Base-by-base conservation (phyloP, 768 basidiomycete species). In the Leccinellum rugosiceps region DNA sequence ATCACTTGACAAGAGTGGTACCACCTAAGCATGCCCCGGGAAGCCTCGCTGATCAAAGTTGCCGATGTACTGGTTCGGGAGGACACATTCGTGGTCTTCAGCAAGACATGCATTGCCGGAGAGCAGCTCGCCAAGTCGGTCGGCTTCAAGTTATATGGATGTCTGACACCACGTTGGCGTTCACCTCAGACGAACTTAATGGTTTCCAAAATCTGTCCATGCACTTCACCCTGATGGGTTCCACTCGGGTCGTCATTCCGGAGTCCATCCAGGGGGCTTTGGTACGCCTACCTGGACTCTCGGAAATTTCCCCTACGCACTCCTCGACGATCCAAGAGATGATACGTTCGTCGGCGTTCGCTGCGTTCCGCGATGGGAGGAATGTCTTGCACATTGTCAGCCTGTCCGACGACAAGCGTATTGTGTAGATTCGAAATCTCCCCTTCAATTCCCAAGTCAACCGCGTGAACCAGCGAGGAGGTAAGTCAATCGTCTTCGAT, bases 1-100 rank as follows among this genome's bases (percentile, higher is more conserved):
- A 62, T 90, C n/a, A 79, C 78, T 1, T 92, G 84, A 83, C 74
- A 83, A 45, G 77, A 85, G 58, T 89, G 88, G 89, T 78, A 70
- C 58, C 86, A 86, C 52, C 85, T 85, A 0, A 78, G 84, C 58
- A 85, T 86, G 85, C 83, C 88, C 13, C 91, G 87, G 87, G 82
- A 87, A 63, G 85, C 84, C 3, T 74, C 79, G 1, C 72, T 81
- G 62, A 75, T 90, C 56, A 75, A 78, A 65, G 63, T 85, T 32
- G 86, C 80, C 0, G 73, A 80, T 17, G 73, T 86, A 31, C 43
- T 69, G 4, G 28, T 67, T 11, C 60, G 67, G 34, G 48, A 52
- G n/a, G 69, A 70, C 25, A 71, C 61, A 14, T 32, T 63, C 17
- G 26, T 82, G 46, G 56, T 68, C 23, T 52, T 83, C 28, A 77